A percentile compares a stretch with the other conserved stretches of the same genome.
These are phyloP conservation scores for Sugiyamaella qingdaonensis DNA, from an alignment of 805 yeast species.

Conservation along the genomic window DNA sequence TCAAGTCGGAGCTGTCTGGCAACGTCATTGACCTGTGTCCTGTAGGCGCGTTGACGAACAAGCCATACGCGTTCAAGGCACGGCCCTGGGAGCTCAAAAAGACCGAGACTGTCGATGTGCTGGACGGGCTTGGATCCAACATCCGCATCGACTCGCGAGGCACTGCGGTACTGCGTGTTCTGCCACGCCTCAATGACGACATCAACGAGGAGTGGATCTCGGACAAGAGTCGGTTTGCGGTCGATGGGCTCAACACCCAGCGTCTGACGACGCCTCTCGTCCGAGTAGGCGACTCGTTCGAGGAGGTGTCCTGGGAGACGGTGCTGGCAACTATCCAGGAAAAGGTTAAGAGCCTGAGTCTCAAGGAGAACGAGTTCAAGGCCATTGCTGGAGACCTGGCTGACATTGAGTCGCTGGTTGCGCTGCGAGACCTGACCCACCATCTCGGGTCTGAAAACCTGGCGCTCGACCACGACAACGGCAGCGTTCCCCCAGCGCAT, in stretches of 20 bases:
- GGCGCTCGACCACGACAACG: slow-evolving; percentile 63
- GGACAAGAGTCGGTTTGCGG: slow-evolving; percentile 81
- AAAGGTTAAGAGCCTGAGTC: slow-evolving; percentile 52
- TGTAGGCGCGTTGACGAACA: slow-evolving; percentile 85
- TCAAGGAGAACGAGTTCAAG: slow-evolving; percentile 67
- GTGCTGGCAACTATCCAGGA: slow-evolving; percentile 67
- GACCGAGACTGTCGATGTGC: slow-evolving; percentile 80
- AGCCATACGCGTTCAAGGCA: slow-evolving; percentile 89
- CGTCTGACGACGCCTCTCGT: slow-evolving; percentile 77
- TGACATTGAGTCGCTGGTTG: slow-evolving; percentile 80
- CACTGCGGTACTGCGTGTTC: slow-evolving; percentile 77
- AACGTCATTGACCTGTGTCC: slow-evolving; percentile 86
- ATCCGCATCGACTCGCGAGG: slow-evolving; percentile 85
- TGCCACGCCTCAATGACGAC: slow-evolving; percentile 82
- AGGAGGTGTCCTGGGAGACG: slow-evolving; percentile 81
- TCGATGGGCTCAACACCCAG: slow-evolving; percentile 82
- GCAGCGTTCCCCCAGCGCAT: slow-evolving; percentile 52
- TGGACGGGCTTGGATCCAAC: slow-evolving; percentile 79
- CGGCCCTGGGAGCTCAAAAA: slow-evolving; percentile 91
- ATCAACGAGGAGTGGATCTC: slow-evolving; percentile 89
- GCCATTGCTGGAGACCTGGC: slow-evolving; percentile 78
- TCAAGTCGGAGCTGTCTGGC: slow-evolving; percentile 81
- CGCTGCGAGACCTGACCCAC: slow-evolving; percentile 74
- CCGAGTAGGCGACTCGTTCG: slow-evolving; percentile 63
- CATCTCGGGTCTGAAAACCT: slow-evolving; percentile 76